Percentiles rank a stretch among this genome's conserved stretches.
Evolutionary conservation across 805 yeast species (phyloP).

Genomic region (Saturnispora mendoncae): DNA sequence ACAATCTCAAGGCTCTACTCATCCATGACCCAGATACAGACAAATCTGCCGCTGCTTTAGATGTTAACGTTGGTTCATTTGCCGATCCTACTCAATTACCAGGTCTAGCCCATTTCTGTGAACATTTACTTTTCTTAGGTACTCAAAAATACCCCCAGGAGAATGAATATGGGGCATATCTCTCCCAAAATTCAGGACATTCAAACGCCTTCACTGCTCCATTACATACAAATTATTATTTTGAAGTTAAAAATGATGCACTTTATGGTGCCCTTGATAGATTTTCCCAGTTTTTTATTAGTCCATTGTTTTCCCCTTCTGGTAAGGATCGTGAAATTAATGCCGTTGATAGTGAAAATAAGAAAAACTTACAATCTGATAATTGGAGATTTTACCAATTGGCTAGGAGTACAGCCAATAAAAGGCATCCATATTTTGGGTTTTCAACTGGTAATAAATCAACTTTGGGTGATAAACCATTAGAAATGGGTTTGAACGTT

Average conservation of each 20-base stretch:
- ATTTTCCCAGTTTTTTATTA: conserved; percentile 84
- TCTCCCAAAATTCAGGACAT: conserved; percentile 78
- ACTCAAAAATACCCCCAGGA: conserved; percentile 68
- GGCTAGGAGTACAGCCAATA: conserved; percentile 65
- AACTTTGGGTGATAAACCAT: conserved; percentile 67
- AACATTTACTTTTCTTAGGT: conserved; percentile 70
- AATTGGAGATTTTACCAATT: conserved; percentile 82
- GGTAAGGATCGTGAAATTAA: conserved; percentile 87
- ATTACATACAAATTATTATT: conserved; percentile 83
- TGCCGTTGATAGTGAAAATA: conserved; percentile 95
- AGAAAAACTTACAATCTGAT: conserved; percentile 87
- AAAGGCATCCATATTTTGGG: conserved; percentile 72
- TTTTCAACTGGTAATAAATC: conserved; percentile 83
- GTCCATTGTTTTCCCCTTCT: conserved; percentile 62
- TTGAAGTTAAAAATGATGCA: conserved; percentile 69
- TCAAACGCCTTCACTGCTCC: conserved; percentile 90
- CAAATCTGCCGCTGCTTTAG: conserved; percentile 70
- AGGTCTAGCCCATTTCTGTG: conserved; percentile 76
- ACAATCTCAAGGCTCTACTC: conserved; percentile 50
- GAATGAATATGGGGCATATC: conserved; percentile 62
- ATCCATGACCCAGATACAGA: conserved; percentile 65
- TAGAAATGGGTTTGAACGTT: conserved; percentile 53
- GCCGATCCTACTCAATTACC: conserved; percentile 55
- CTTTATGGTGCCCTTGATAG: conserved; percentile 85
- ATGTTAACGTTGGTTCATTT: conserved; percentile 70